A percentile compares a stretch with the other conserved stretches of the same genome.
phyloP scores from a whole-genome alignment of 1,284 basidiomycete genomes.

The Fomitopsis betulina region DNA sequence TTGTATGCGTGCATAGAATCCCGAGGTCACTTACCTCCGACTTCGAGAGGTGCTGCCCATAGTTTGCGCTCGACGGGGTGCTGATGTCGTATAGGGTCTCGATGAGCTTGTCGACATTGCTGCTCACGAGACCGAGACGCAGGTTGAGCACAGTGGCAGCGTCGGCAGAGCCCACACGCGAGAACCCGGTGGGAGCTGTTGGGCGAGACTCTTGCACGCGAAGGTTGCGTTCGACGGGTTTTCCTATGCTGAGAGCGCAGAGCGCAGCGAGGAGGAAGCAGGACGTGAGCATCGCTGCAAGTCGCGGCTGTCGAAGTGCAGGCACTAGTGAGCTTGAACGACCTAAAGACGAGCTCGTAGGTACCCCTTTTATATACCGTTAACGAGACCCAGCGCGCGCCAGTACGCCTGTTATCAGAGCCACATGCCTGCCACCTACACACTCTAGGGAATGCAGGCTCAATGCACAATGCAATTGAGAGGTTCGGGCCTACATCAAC shows the following conservation, averaged over 20 bases:
- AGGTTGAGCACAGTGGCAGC: conserved; percentile 19
- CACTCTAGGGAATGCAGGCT: no score
- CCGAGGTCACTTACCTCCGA: conserved; percentile 20
- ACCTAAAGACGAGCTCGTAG: no score
- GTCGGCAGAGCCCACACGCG: conserved; percentile 18
- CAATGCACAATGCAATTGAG: no score
- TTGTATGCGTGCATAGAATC: no score
- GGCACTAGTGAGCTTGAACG: not conserved
- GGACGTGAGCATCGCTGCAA: conserved; percentile 1
- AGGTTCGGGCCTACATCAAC: no score
- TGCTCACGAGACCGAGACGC: conserved; percentile 26
- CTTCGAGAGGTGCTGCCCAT: conserved; percentile 27
- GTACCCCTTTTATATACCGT: no score
- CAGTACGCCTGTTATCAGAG: no score
- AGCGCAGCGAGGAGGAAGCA: conserved; percentile 13
- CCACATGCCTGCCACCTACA: no score
- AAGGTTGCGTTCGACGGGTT: conserved; percentile 15
- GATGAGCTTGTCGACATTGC: conserved; percentile 28
- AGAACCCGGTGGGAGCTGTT: conserved; percentile 21
- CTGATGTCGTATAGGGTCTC: conserved; percentile 22
- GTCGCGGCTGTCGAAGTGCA: not conserved
- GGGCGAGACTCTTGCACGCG: conserved; percentile 21
- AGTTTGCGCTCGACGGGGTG: conserved; percentile 26
- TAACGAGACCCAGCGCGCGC: no score
- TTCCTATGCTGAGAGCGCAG: conserved; percentile 14